A percentile compares a stretch with the other conserved stretches of the same genome.
phyloP scores from a whole-genome alignment of 768 basidiomycete genomes.

The Mycena indigotica region DNA sequence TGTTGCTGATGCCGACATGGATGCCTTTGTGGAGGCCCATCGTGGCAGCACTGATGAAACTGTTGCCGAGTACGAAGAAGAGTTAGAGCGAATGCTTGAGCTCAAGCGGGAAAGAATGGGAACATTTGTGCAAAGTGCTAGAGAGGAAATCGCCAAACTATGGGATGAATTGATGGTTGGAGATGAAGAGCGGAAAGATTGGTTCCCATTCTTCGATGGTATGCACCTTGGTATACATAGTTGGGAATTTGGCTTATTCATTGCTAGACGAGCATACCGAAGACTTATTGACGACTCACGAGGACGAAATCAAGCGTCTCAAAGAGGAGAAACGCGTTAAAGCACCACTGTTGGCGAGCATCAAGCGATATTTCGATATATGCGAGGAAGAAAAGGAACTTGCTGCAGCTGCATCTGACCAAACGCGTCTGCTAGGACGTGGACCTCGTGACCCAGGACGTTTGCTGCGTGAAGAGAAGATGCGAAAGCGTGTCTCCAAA shows the following conservation, averaged over 20 bases:
- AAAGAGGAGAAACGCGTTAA: constrained; percentile 84
- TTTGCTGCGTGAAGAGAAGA: constrained; percentile 92
- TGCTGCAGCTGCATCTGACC: constrained; percentile 77
- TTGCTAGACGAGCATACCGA: constrained; percentile 81
- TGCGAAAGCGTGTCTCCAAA: constrained; percentile 89
- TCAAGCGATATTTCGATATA: constrained; percentile 90
- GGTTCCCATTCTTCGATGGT: constrained; percentile 86
- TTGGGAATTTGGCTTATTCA: constrained; percentile 10
- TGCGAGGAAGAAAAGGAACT: constrained; percentile 89
- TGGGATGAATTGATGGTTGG: constrained; percentile 89
- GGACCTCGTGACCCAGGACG: constrained; percentile 84
- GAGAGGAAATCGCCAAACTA: constrained; percentile 75
- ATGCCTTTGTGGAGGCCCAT: constrained; percentile 88
- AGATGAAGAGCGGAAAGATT: constrained; percentile 78
- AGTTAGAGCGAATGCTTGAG: constrained; percentile 87
- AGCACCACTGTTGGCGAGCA: constrained; percentile 68
- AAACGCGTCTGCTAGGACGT: constrained; percentile 77
- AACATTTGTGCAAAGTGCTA: constrained; percentile 77
- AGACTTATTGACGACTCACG: constrained; percentile 82
- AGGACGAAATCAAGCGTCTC: constrained; percentile 78
- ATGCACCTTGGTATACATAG: constrained; percentile 24
- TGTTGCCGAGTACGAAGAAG: constrained; percentile 82
- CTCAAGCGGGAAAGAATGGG: constrained; percentile 87
- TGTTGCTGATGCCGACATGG: constrained; percentile 77
- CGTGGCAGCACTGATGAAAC: constrained; percentile 80